Conservation (phyloP, 305 asterid species). For the Fraxinus greggii region DNA sequence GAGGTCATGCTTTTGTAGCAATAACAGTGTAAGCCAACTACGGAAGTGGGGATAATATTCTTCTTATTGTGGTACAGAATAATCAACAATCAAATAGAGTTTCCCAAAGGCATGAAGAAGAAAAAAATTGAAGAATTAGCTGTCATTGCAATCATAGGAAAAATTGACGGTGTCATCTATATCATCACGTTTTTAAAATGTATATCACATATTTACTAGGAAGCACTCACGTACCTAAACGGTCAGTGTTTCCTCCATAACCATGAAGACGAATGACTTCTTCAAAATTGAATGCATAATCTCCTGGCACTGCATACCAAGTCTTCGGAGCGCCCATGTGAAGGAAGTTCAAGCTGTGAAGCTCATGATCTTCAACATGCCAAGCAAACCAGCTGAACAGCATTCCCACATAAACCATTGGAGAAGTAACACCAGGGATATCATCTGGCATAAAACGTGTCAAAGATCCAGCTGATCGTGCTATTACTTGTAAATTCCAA, state of each 20-base stretch:
- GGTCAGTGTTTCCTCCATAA: slow-evolving; percentile 66
- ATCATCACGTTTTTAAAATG: neutral
- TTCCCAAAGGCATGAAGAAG: neutral
- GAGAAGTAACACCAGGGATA: slow-evolving; percentile 98
- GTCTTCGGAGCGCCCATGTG: slow-evolving; percentile 94
- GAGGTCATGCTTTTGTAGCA: neutral
- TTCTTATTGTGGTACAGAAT: neutral
- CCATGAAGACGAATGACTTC: slow-evolving; percentile 73
- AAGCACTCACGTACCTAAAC: slow-evolving; percentile 53
- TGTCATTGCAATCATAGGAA: slow-evolving; percentile 7
- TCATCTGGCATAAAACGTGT: slow-evolving; percentile 99
- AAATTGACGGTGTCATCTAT: slow-evolving; percentile 2
- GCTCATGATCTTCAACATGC: slow-evolving; percentile 99
- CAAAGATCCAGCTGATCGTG: slow-evolving; percentile 92
- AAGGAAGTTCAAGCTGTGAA: slow-evolving; percentile 92
- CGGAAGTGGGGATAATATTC: neutral
- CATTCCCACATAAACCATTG: slow-evolving; percentile 97
- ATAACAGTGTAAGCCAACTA: neutral
- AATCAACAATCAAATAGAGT: neutral
- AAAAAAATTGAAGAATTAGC: neutral
- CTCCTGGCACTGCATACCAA: slow-evolving; percentile 96
- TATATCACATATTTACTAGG: slow-evolving; percentile 7
- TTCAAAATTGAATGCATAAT: slow-evolving; percentile 76
- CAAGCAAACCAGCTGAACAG: slow-evolving; percentile 99
- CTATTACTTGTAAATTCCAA: slow-evolving; percentile 95